Evolutionary conservation across 192 early-diverging fungal genomes (phyloP), one percentile per base, ranked within the genome.

Genomic region (Backusella westeae): DNA sequence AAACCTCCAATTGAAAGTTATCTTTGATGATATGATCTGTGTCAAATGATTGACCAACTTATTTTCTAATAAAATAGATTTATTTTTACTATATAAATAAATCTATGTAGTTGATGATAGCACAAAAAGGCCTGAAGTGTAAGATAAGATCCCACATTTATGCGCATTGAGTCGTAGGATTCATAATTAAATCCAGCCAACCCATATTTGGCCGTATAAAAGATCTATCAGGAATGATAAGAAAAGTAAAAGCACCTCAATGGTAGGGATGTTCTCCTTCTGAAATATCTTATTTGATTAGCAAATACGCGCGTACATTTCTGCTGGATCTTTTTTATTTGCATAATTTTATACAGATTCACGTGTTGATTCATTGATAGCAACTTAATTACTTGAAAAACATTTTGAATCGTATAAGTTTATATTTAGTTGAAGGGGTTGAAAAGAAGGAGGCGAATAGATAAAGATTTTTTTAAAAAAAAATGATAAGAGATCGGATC

Each of bases 41-140:
- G 9, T 63, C 56, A 63, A 63, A 63, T 63, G 56, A 63, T 29
- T 63, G 9, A 63, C 8, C 29, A 8, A 59, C 21, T 1, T 10
- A 21, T 59, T 21, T 59, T 59, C 26, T 10, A 63, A 26, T 29
- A 26, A 63, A 63, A 63, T 29, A 26, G 10, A 8, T 29, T 10
- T 63, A 63, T 63, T 29, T 63, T 63, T 63, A 63, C 26, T 63
- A 63, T 63, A 63, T 63, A 63, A 63, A 63, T 63, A 63, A 63
- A 63, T 29, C 4, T 2, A 63, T 63, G 29, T 56, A 63, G 12
- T 29, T 14, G n/a, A 23, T 56, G 56, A 63, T 63, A 63, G 56
- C 10, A 63, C 56, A 63, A 63, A 29, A 63, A 63, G 26, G 26
- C 56, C 10, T 63, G 3, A 63, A 63, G 23, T 63, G 12, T 29